phyloP scores from a whole-genome alignment of 176 grass and related monocot species.

The Raddia guianensis region DNA sequence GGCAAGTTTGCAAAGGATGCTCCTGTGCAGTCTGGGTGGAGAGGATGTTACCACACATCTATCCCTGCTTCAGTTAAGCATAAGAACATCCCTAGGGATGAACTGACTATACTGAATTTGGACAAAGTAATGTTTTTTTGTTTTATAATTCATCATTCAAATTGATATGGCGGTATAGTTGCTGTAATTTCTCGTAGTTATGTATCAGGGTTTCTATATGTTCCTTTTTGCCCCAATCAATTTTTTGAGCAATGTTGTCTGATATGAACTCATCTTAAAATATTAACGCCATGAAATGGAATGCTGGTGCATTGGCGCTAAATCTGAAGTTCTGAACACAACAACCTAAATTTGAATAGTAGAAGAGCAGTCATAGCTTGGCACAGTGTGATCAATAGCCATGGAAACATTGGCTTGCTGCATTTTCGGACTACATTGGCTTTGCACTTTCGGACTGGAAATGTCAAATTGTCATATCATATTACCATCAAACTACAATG shows the following conservation, averaged over 20 bases:
- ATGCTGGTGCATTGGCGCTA: background rate
- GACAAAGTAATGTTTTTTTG: constrained; percentile 74
- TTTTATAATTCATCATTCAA: constrained; percentile 29
- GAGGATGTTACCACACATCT: constrained; percentile 79
- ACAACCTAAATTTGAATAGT: background rate
- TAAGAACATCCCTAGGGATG: constrained; percentile 58
- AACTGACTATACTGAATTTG: constrained; percentile 83
- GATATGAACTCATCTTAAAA: background rate
- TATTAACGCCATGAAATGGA: background rate
- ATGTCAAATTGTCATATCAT: background rate
- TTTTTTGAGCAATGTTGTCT: constrained; percentile 7
- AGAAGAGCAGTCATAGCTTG: background rate
- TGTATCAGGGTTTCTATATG: background rate
- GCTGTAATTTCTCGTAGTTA: background rate
- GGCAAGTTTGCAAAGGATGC: constrained; percentile 58
- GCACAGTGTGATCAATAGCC: background rate
- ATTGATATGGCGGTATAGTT: background rate
- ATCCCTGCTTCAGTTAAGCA: constrained; percentile 80
- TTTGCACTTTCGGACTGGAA: background rate
- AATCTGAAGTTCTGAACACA: background rate
- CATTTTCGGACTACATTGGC: background rate
- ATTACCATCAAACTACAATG: constrained; percentile 21
- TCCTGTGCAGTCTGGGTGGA: constrained; percentile 44
- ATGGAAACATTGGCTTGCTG: background rate
- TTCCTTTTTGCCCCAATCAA: background rate